Evolutionary conservation across 305 asterid species (phyloP).

Genomic region (Fraxinus dipetala): DNA sequence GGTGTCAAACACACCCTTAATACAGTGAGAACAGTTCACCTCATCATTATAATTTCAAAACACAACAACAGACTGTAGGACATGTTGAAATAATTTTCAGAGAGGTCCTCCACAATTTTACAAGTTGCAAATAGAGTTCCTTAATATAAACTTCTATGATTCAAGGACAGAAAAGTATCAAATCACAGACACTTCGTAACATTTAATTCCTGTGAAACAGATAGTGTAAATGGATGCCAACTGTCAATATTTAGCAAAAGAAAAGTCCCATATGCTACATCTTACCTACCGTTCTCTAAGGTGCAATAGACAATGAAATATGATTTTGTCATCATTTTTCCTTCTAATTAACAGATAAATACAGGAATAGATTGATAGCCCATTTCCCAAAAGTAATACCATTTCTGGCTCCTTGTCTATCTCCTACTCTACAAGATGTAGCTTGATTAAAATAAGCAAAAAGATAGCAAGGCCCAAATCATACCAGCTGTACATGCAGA

Average conservation of each 20-base stretch:
- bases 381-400: neutral
- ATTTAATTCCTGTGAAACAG: neutral
- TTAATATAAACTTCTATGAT: neutral
- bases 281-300: neutral
- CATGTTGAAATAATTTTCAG: neutral
- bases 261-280: neutral
- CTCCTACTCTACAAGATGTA: conserved; percentile 1
- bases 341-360: neutral
- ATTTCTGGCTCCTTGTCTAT: neutral
- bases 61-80: neutral
- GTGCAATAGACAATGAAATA: neutral
- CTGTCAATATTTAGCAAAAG: neutral
- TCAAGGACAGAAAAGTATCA: neutral
- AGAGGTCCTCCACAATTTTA: neutral
- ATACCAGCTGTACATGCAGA: conserved; percentile 96
- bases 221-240: neutral
- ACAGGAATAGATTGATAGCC: neutral
- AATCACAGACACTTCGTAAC: neutral
- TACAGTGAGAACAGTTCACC: neutral
- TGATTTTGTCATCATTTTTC: conserved; percentile 2
- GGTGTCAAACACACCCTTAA: no score
- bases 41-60: neutral
- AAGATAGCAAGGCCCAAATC: conserved; percentile 15
- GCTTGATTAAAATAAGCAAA: neutral
- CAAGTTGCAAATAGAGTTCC: neutral